phyloP scores from a whole-genome alignment of 1,284 basidiomycete species.

The Leccinum subspadiceum region DNA sequence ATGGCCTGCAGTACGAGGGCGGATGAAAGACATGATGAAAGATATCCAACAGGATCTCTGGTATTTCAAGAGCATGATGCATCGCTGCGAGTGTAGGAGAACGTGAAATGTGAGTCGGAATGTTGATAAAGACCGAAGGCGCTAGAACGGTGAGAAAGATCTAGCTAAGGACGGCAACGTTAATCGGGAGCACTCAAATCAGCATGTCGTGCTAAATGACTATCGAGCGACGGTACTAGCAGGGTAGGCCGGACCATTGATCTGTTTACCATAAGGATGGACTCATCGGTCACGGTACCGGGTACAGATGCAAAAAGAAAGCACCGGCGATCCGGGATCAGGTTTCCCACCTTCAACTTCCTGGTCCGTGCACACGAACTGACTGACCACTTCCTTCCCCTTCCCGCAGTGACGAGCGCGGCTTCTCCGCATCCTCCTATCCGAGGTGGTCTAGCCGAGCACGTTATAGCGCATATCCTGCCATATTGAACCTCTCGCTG shows the following conservation, averaged over 20 bases:
- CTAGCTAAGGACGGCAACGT: not conserved
- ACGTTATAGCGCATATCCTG: not conserved
- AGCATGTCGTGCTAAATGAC: not conserved
- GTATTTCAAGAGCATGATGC: not conserved
- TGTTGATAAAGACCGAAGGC: not conserved
- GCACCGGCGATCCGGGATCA: not conserved
- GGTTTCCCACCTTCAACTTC: not conserved
- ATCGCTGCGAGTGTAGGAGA: not conserved
- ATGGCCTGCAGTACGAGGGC: not conserved
- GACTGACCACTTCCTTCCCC: not conserved
- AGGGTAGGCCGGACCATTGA: not conserved
- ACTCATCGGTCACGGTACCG: not conserved
- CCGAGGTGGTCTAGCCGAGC: not conserved
- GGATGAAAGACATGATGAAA: not conserved
- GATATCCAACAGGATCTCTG: not conserved
- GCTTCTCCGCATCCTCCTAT: not conserved
- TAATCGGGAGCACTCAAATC: not conserved
- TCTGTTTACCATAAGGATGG: not conserved
- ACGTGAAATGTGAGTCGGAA: not conserved
- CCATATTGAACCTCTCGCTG: not conserved
- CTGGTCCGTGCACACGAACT: not conserved
- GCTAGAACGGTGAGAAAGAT: not conserved
- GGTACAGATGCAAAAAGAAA: not conserved
- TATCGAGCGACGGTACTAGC: not conserved
- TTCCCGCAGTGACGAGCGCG: not conserved